Base-by-base conservation (phyloP, 805 yeast genomes). In the Lipomyces orientalis region DNA sequence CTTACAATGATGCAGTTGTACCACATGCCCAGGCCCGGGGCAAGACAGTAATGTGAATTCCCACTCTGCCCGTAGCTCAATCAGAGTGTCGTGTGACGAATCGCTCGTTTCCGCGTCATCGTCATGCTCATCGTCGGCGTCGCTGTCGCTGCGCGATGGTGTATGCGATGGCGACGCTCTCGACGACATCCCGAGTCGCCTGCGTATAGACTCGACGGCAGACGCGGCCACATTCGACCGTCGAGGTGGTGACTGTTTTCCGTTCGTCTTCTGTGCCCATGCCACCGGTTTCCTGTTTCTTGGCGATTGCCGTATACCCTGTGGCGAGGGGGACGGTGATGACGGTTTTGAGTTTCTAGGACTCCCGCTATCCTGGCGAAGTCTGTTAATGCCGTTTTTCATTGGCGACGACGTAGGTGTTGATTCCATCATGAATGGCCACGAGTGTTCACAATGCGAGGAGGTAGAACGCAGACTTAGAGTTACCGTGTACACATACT, bases 401-500 rank as follows among this genome's bases (percentile, higher is more conserved):
- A 16, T 33, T 29, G 35, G 34, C 37, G 34, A 19, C 33, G 58
- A 14, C 2, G 19, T 33, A n/a, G 65, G 58, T 8, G 57, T 51
- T 1, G 56, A 34, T 1, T 64, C 70, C 51, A 64, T 61, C 19
- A 61, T 25, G 54, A 67, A 67, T 35, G 70, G 70, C 70, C 70
- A 67, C 9, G 70, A 58, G 14, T 49, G 46, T 4, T 43, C 65
- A 8, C 68, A 64, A 34, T 67, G 64, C 12, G 65, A 19, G 10
- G 65, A 58, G 9, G 39, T 43, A 5, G 65, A 58, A 9, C 60
- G 39, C 33, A 67, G 22, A 0, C 37, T 58, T 4, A 67, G 22
- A 4, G 51, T 35, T 29, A 67, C 65, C 10, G 43, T 46, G 31
- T 58, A 67, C 12, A 54, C n/a, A 19, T 43, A 37, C 14, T 52